Conservation (phyloP, 768 basidiomycete species). For the Mrakia gelida region DNA sequence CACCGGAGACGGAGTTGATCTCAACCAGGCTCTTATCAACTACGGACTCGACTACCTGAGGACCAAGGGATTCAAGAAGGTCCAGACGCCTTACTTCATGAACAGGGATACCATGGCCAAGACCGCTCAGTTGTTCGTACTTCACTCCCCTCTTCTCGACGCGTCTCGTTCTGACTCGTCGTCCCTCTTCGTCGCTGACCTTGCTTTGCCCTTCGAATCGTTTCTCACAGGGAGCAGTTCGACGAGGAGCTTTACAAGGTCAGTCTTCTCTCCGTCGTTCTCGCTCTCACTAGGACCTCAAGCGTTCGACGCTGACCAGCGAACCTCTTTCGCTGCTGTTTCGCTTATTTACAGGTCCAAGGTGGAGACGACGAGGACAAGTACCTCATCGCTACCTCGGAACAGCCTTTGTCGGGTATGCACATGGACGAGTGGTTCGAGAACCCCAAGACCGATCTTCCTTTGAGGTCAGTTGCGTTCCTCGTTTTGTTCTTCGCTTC, state of each 20-base stretch:
- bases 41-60: constrained; percentile 93
- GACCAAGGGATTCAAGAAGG: constrained; percentile 76
- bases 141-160: background rate
- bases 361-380: constrained; percentile 48
- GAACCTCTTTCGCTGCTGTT: background rate
- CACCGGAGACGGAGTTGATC: constrained; percentile 89
- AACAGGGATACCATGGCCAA: constrained; percentile 96
- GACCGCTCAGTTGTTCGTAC: constrained; percentile 72
- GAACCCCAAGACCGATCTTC: constrained; percentile 83
- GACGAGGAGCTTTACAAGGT: constrained; percentile 98
- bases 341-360: constrained; percentile 3
- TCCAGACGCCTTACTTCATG: constrained; percentile 98
- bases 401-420: constrained; percentile 95
- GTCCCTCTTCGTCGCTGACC: background rate
- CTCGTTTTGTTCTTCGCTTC: background rate
- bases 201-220: background rate
- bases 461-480: constrained; percentile 59
- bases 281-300: background rate
- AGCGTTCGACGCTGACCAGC: background rate
- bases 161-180: background rate
- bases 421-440: constrained; percentile 99
- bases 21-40: constrained; percentile 91
- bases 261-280: constrained; percentile 21
- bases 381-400: constrained; percentile 97
- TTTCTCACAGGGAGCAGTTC: constrained; percentile 63